Conservation (phyloP, 2,329 filamentous ascomycete genomes). For the Epichloe sp. region DNA sequence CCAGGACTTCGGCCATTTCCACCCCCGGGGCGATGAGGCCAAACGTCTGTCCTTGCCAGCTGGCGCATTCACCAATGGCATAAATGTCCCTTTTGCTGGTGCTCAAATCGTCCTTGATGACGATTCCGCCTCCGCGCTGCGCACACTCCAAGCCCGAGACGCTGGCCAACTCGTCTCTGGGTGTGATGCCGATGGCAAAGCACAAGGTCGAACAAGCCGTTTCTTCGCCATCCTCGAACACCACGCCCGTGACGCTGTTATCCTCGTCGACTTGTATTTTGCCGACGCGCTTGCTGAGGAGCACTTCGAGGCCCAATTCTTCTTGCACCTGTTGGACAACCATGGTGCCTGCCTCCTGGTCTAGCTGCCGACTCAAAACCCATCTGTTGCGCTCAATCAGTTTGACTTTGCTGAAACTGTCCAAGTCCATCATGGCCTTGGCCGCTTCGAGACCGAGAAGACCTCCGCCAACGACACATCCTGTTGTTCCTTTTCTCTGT, state of each 20-base stretch:
- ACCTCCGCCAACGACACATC: constrained; percentile 72
- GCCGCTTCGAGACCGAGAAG: constrained; percentile 78
- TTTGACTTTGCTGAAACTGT: constrained; percentile 59
- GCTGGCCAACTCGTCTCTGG: constrained; percentile 64
- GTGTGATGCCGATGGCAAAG: constrained; percentile 78
- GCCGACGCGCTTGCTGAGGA: constrained; percentile 63
- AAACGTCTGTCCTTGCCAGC: constrained; percentile 76
- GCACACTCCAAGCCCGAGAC: constrained; percentile 59
- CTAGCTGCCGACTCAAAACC: constrained; percentile 72
- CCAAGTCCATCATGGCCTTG: constrained; percentile 81
- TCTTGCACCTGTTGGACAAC: constrained; percentile 69
- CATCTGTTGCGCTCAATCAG: constrained; percentile 73
- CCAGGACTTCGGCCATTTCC: constrained; percentile 84
- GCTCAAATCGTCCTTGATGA: constrained; percentile 52
- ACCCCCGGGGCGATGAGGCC: constrained; percentile 81
- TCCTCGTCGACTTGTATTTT: constrained; percentile 54
- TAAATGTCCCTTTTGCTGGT: constrained; percentile 66
- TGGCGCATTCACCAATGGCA: constrained; percentile 83
- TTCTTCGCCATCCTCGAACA: constrained; percentile 68
- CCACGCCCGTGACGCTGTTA: constrained; percentile 58
- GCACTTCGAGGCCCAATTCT: constrained; percentile 67
- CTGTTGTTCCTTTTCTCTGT: constrained; percentile 51
- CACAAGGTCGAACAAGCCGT: constrained; percentile 72
- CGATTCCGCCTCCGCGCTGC: constrained; percentile 61
- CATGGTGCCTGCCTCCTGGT: constrained; percentile 66